These are phyloP conservation scores for Recurvomyces mirabilis DNA, from an alignment of 495 filamentous ascomycete genomes.

Conservation along the genomic window DNA sequence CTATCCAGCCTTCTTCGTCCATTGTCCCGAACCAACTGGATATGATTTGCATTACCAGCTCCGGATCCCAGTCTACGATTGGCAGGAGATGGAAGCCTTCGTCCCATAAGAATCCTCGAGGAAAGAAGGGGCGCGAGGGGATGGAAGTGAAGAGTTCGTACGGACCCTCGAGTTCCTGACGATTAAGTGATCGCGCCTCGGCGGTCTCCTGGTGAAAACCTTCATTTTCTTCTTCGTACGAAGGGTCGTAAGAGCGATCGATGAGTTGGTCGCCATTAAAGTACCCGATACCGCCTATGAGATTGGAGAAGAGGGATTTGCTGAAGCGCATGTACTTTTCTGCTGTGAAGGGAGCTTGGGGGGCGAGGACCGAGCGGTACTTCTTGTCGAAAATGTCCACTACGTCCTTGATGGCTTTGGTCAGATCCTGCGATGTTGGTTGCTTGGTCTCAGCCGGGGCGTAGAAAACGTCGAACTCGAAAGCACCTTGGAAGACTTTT, in stretches of 20 bases:
- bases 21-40: slow-evolving; percentile 93
- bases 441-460: slow-evolving; percentile 61
- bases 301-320: slow-evolving; percentile 83
- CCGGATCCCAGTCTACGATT: slow-evolving; percentile 84
- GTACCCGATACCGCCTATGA: slow-evolving; percentile 89
- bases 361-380: slow-evolving; percentile 61
- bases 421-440: slow-evolving; percentile 56
- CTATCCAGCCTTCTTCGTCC: slow-evolving; percentile 97
- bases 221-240: slow-evolving; percentile 94
- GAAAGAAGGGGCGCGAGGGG: slow-evolving; percentile 91
- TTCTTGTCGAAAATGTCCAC: slow-evolving; percentile 59
- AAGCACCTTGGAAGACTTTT: slow-evolving; percentile 81
- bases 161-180: slow-evolving; percentile 64
- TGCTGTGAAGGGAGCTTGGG: slow-evolving; percentile 62
- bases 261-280: slow-evolving; percentile 81
- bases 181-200: slow-evolving; percentile 54
- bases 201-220: slow-evolving; percentile 92
- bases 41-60: slow-evolving; percentile 83
- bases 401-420: slow-evolving; percentile 52
- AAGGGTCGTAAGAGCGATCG: slow-evolving; percentile 78
- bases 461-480: slow-evolving; percentile 90
- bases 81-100: slow-evolving; percentile 95
- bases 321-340: slow-evolving; percentile 69
- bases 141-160: slow-evolving; percentile 87
- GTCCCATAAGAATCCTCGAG: slow-evolving; percentile 93